Evolutionary conservation across 164 flowering plant genomes (phyloP).

Genomic region (Annona cherimola): DNA sequence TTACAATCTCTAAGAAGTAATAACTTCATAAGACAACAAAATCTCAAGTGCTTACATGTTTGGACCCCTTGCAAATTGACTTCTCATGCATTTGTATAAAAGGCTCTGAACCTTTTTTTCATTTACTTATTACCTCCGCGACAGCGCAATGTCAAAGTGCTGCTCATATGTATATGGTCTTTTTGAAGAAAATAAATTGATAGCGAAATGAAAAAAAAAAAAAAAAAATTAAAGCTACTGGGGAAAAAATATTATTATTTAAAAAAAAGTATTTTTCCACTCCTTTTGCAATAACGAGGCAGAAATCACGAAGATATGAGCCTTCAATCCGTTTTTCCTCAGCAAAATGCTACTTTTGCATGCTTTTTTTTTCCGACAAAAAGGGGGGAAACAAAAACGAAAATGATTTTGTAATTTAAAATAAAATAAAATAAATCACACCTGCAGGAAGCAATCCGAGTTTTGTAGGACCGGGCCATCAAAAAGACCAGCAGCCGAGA

Average conservation of each 20-base stretch:
- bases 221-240: neutral
- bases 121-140: no score
- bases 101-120: no score
- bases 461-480: slow-evolving; percentile 53
- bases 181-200: no score
- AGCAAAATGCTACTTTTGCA: neutral
- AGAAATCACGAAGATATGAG: neutral
- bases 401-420: no score
- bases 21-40: no score
- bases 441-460: slow-evolving; percentile 83
- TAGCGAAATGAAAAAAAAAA: neutral
- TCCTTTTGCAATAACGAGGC: no score
- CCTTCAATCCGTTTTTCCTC: neutral
- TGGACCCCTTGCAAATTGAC: no score
- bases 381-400: neutral
- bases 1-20: no score
- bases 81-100: no score
- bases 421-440: slow-evolving; percentile 8
- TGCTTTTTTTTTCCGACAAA: neutral
- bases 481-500: slow-evolving; percentile 74
- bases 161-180: no score
- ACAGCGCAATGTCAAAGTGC: no score
- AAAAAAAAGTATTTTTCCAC: neutral
- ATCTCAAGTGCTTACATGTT: no score
- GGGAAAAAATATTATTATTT: neutral